Evolutionary conservation across 306 rosid genomes (phyloP).

Genomic region (Vigna mungo): DNA sequence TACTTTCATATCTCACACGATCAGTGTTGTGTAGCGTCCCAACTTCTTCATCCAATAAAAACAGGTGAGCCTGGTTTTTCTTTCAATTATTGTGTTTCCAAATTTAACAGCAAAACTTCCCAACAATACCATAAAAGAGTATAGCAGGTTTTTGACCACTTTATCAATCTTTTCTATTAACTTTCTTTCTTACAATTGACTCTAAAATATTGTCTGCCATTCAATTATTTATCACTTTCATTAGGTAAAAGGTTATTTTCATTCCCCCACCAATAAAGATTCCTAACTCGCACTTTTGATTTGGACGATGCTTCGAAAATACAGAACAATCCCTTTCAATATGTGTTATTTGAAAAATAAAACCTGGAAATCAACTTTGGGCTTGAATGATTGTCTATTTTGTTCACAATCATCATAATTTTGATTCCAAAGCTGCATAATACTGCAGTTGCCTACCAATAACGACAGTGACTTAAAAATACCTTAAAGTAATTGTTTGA

Average conservation of each 20-base stretch:
- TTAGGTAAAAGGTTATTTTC: conserved; percentile 55
- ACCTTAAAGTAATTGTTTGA: neutral
- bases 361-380: conserved; percentile 37
- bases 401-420: conserved; percentile 30
- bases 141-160: conserved; percentile 2
- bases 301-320: conserved; percentile 48
- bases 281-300: conserved; percentile 39
- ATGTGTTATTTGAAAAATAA: conserved; percentile 34
- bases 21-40: neutral
- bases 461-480: conserved; percentile 36
- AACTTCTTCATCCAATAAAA: neutral
- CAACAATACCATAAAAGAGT: neutral
- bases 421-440: conserved; percentile 52
- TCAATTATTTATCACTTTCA: conserved; percentile 37
- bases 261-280: conserved; percentile 41
- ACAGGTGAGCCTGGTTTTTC: neutral
- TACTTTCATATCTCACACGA: neutral
- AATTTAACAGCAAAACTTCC: neutral
- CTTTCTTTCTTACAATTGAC: conserved; percentile 53
- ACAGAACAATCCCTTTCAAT: conserved; percentile 48
- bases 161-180: conserved; percentile 1
- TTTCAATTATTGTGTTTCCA: neutral
- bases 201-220: conserved; percentile 36
- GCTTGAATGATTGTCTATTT: conserved; percentile 35
- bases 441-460: conserved; percentile 46